Evolutionary conservation across 805 yeast genomes (phyloP).

Genomic region (Clavispora asparagi): DNA sequence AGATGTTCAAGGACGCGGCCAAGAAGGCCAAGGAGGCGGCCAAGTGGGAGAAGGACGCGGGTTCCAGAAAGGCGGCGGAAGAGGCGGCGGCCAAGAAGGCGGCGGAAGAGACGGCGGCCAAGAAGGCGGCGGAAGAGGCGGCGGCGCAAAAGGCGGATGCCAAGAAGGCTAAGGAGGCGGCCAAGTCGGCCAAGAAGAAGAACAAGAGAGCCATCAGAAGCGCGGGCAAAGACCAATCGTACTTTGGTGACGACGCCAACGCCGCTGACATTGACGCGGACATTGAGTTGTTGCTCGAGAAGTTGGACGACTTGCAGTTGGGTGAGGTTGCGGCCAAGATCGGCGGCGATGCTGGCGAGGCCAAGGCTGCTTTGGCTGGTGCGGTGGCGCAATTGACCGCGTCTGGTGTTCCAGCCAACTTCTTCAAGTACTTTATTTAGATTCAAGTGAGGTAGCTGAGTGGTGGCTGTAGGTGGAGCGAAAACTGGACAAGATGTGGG

Average conservation of each 20-base stretch:
- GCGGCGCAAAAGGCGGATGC: constrained; percentile 56
- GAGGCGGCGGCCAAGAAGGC: constrained; percentile 80
- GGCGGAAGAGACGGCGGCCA: constrained; percentile 78
- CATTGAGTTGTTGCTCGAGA: constrained; percentile 70
- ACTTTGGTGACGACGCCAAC: constrained; percentile 74
- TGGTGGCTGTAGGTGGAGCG: too few relatives aligned
- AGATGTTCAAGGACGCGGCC: constrained; percentile 86
- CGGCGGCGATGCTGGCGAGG: constrained; percentile 48
- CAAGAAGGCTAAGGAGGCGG: constrained; percentile 87
- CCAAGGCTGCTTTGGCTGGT: constrained; percentile 56
- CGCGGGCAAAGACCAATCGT: constrained; percentile 75
- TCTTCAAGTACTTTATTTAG: constrained; percentile 46
- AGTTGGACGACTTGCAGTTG: constrained; percentile 74
- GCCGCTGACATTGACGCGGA: constrained; percentile 72
- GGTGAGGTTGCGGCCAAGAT: constrained; percentile 68
- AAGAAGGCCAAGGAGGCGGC: constrained; percentile 89
- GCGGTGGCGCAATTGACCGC: constrained; percentile 49
- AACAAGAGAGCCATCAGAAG: constrained; percentile 83
- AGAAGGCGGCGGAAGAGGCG: constrained; percentile 69
- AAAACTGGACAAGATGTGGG: too few relatives aligned
- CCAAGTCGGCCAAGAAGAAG: constrained; percentile 98
- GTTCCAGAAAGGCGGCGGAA: constrained; percentile 94
- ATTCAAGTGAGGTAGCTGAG: too few relatives aligned
- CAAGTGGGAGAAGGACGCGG: constrained; percentile 99
- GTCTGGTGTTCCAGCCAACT: constrained; percentile 48